phyloP scores from a whole-genome alignment of 2,329 filamentous ascomycete genomes.

The Penicillium paneum region DNA sequence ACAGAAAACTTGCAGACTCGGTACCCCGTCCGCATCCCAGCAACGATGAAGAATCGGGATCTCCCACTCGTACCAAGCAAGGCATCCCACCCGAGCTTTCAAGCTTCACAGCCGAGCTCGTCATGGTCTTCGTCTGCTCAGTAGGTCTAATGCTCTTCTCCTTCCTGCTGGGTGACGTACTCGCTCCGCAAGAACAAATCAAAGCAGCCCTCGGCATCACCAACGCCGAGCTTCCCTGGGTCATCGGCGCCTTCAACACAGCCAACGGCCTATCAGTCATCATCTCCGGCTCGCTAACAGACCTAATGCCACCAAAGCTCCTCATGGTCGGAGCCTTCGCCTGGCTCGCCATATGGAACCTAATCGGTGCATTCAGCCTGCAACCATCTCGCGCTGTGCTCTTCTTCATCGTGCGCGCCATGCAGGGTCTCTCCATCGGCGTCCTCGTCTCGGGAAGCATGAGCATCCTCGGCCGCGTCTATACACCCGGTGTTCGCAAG shows the following conservation, averaged over 20 bases:
- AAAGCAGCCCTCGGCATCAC: slow-evolving; percentile 39
- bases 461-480: slow-evolving; percentile 48
- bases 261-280: slow-evolving; percentile 46
- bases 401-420: slow-evolving; percentile 40
- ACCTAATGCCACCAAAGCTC: slow-evolving; percentile 41
- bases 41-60: slow-evolving; percentile 20
- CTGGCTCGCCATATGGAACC: slow-evolving; percentile 45
- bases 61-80: slow-evolving; percentile 25
- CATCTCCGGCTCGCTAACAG: slow-evolving; percentile 37
- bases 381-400: slow-evolving; percentile 34
- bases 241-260: slow-evolving; percentile 42
- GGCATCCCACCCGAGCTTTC: slow-evolving; percentile 41
- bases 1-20: slow-evolving; percentile 16
- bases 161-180: slow-evolving; percentile 43
- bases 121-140: slow-evolving; percentile 44
- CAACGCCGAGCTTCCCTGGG: slow-evolving; percentile 43
- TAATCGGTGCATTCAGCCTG: slow-evolving; percentile 37
- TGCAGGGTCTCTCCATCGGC: slow-evolving; percentile 50
- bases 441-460: slow-evolving; percentile 50
- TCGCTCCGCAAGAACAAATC: slow-evolving; percentile 40
- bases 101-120: slow-evolving; percentile 40
- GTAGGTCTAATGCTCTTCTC: slow-evolving; percentile 45
- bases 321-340: slow-evolving; percentile 45
- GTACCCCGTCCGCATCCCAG: slow-evolving; percentile 10
- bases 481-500: slow-evolving; percentile 46